Evolutionary conservation across 2,329 filamentous ascomycete species (phyloP).

Genomic region (Myrmaecium sp.): DNA sequence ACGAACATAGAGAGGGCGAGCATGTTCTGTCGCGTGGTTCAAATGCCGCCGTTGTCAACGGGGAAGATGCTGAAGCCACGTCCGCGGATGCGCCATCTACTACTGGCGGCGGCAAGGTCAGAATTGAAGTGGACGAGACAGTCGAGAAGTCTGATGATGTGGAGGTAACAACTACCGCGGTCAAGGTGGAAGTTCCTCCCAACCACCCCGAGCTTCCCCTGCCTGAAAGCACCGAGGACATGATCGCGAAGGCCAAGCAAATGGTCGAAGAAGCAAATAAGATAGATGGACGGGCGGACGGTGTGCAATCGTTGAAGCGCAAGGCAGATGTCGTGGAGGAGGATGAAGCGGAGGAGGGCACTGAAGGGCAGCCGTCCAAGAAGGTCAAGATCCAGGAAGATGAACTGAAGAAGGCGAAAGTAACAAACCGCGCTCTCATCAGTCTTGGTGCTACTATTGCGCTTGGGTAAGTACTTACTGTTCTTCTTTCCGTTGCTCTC

Average conservation of each 20-base stretch:
- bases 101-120: conserved; percentile 36
- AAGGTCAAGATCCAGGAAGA: conserved; percentile 56
- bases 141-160: conserved; percentile 40
- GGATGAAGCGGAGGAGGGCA: conserved; percentile 26
- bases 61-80: conserved; percentile 11
- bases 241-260: conserved; percentile 72
- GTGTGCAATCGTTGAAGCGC: conserved; percentile 15
- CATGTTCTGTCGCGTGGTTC: too few species aligned
- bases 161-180: conserved; percentile 54
- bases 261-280: conserved; percentile 66
- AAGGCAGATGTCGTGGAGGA: conserved; percentile 40
- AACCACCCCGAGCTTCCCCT: conserved; percentile 49
- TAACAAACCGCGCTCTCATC: conserved; percentile 69
- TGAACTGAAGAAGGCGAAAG: conserved; percentile 68
- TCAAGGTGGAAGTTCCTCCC: conserved; percentile 60
- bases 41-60: conserved; percentile 22
- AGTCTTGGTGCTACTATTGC: conserved; percentile 77
- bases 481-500: too few species aligned
- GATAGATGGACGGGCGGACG: conserved; percentile 19
- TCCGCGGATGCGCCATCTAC: conserved; percentile 29
- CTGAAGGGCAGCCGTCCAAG: conserved; percentile 42
- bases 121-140: conserved; percentile 52
- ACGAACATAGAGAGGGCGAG: too few species aligned
- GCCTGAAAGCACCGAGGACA: conserved; percentile 60
- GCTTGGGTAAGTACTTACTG: conserved; percentile 56